Evolutionary conservation across 139 green algal genomes (phyloP), one percentile per base, ranked within the genome.

Genomic region (Zygnema circumcarinatum): DNA sequence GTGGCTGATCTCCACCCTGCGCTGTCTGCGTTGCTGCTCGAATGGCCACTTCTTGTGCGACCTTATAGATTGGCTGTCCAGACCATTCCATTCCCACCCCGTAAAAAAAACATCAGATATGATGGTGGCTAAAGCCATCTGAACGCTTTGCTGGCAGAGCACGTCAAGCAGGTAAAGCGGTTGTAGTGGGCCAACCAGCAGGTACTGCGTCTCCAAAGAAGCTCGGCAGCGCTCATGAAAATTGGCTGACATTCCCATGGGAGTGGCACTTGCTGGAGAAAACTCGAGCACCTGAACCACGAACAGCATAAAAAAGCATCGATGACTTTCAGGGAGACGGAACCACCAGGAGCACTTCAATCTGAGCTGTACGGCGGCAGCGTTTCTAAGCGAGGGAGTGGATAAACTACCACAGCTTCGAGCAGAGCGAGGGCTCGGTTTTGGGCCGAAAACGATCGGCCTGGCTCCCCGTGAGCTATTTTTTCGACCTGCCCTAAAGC

Each of bases 231-330:
- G 74, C 74, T 96, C 93, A 84, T 98, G 96, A 72, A 94, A 93
- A 40, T 96, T 95, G 93, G 94, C 96, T 1, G 94, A 90, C 76
- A 97, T 84, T 0, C 94, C 94, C 92, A 98, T 90, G 0, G 91
- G 62, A 42, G 72, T 92, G 38, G 96, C 93, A 0, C 92, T 96
- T 53, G 86, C 56, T 1, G 94, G 93, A 0, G 88, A 86, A 76
- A 98, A 98, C 90, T 98, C 95, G 0, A 78, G 67, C 33, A 98
- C 94, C 0, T 81, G 73, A 56, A 72, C 31, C 11, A 62, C 11
- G 2, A 73, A 25, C 47, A 32, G 38, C 25, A 68, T 42, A 47
- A 1, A 72, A 67, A 21, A 11, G 29, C 42, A 29, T 29, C 32
- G 29, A 54, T 81, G n/a, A n/a, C n/a, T n/a, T n/a, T n/a, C n/a